Conservation (phyloP, 768 basidiomycete species). For the Mycena filopes region DNA sequence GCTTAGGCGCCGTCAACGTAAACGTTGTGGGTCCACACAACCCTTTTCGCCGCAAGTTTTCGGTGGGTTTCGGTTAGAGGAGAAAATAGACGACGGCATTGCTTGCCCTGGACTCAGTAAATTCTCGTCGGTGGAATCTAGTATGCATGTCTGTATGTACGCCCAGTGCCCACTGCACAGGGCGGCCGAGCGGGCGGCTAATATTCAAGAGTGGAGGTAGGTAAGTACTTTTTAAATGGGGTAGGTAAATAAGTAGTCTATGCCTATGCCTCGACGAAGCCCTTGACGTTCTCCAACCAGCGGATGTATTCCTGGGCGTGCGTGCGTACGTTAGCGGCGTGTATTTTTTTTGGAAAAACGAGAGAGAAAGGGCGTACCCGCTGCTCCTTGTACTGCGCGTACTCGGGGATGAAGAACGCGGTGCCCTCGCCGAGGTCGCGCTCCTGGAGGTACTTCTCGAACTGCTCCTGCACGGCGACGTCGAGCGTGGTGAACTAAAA, state of each 20-base stretch:
- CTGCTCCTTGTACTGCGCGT: conserved; percentile 93
- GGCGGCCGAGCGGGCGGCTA: neutral
- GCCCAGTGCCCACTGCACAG: too few relatives aligned
- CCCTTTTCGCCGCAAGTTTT: too few relatives aligned
- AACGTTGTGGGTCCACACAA: too few relatives aligned
- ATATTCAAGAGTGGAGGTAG: conserved; percentile 27
- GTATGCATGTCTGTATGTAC: too few relatives aligned
- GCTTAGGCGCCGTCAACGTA: too few relatives aligned
- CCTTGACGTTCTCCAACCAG: conserved; percentile 88
- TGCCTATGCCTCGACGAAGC: conserved; percentile 71
- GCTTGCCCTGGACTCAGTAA: too few relatives aligned
- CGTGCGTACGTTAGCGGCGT: too few relatives aligned
- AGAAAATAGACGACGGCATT: too few relatives aligned
- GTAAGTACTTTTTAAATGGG: neutral
- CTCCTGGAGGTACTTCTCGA: conserved; percentile 90
- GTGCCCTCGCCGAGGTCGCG: conserved; percentile 87
- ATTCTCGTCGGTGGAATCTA: too few relatives aligned
- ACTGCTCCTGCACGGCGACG: conserved; percentile 86
- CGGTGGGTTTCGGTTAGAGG: too few relatives aligned
- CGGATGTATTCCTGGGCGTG: conserved; percentile 96
- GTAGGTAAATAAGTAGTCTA: neutral
- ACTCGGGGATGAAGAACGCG: conserved; percentile 90
- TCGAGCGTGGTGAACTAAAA: conserved; percentile 91
- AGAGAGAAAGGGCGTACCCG: conserved; percentile 64
- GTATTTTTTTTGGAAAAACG: conserved; percentile 19